These are phyloP conservation scores for Lactifluus pinguis DNA, from an alignment of 768 basidiomycete species.

Conservation along the genomic window DNA sequence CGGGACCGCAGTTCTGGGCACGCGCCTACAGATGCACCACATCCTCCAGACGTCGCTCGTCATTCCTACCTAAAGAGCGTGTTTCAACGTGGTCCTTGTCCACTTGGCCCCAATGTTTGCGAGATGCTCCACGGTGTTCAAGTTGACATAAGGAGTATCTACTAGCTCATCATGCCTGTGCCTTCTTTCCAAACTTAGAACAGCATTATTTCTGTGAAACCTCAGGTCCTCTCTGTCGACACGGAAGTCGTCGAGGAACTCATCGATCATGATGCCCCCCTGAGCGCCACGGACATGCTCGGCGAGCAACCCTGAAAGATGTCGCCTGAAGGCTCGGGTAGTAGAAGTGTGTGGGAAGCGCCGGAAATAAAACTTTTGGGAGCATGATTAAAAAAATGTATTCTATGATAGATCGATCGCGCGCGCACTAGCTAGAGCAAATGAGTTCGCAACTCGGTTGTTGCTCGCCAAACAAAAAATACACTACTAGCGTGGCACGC, in stretches of 20 bases:
- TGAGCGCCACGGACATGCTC: background rate
- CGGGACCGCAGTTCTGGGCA: too few species aligned
- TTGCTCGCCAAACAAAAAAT: too few species aligned
- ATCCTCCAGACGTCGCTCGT: background rate
- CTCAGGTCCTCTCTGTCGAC: background rate
- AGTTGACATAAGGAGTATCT: background rate
- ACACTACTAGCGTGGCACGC: too few species aligned
- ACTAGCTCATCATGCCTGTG: background rate
- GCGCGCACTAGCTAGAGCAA: too few species aligned
- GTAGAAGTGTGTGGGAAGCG: background rate
- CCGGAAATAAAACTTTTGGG: background rate
- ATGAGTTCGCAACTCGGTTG: too few species aligned
- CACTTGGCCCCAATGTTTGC: background rate
- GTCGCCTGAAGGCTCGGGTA: background rate
- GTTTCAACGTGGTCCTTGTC: background rate
- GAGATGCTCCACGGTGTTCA: background rate
- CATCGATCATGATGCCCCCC: too few species aligned
- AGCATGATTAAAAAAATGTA: too few species aligned
- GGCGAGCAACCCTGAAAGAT: background rate
- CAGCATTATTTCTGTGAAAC: too few species aligned
- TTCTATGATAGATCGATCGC: too few species aligned
- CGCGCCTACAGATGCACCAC: background rate
- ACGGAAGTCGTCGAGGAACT: background rate
- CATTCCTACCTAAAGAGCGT: background rate
- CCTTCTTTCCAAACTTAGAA: background rate